Evolutionary conservation across 2,329 filamentous ascomycete genomes (phyloP), one percentile per base, ranked within the genome.

Genomic region (Furcasterigmium furcatum): DNA sequence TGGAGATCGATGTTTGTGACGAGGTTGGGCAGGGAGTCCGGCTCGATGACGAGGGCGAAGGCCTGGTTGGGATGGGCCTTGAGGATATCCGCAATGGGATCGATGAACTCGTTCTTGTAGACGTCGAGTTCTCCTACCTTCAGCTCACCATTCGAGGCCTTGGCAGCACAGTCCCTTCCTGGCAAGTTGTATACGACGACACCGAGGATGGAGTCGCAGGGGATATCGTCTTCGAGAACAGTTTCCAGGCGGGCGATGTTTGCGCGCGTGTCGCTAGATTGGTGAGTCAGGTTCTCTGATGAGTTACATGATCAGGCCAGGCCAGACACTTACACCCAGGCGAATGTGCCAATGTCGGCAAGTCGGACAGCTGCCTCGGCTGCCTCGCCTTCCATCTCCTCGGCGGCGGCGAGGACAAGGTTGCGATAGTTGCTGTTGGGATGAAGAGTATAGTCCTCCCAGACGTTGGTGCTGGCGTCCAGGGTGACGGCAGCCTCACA

Each of bases 141-240:
- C 48, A 70, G 75, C 59, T 81, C 77, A 58, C 78, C 77, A 55
- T 80, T 80, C 53, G 76, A 79, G 13, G 77, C 77, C 9, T 71
- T 69, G 4, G 77, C 41, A 21, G 76, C 70, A 54, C 78, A 82
- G 63, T 81, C 78, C 58, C 78, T 73, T 55, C 79, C 75, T 12
- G 78, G 78, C 3, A 81, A 69, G 58, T 81, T 71, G 56, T 81
- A 81, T 45, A 82, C 71, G 43, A 80, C 77, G 38, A 80, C 75
- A 9, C 68, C 72, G 47, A 76, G 72, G 42, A 64, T 64, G 20
- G 51, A 58, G 9, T 63, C 63, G 30, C 60, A 62, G 45, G 57
- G 49, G 29, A 34, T 43, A 16, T 13, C 30, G n/a, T 73, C 65
- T 14, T 57, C 60, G 20, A 81, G 64, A 16, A 72, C 76, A 19